Evolutionary conservation across 371 early-diverging fungal species (phyloP).

Genomic region (Lichtheimia ornata): DNA sequence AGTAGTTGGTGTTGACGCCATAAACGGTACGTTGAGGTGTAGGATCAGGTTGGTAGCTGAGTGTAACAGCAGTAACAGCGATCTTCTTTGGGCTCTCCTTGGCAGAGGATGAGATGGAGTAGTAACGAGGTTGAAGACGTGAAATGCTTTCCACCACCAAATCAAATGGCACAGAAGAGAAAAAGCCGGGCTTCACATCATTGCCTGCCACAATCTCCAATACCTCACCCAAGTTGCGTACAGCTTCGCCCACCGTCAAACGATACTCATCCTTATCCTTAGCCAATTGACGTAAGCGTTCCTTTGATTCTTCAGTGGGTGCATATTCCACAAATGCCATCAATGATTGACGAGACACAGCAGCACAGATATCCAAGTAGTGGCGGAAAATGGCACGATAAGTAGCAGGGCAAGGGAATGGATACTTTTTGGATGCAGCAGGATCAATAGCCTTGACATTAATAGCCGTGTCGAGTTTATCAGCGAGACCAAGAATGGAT

Average conservation of each 20-base stretch:
- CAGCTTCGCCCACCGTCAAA: constrained; percentile 60
- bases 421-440: constrained; percentile 69
- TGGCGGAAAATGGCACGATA: constrained; percentile 86
- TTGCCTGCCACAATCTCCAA: constrained; percentile 42
- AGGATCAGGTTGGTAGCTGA: constrained; percentile 72
- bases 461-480: constrained; percentile 67
- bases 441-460: constrained; percentile 67
- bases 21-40: constrained; percentile 59
- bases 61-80: constrained; percentile 85
- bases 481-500: constrained; percentile 60
- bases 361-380: constrained; percentile 86
- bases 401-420: constrained; percentile 88
- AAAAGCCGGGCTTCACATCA: constrained; percentile 24
- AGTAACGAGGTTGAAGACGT: constrained; percentile 89
- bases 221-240: constrained; percentile 70
- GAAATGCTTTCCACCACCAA: constrained; percentile 80
- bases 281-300: constrained; percentile 56
- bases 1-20: constrained; percentile 80
- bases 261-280: constrained; percentile 76
- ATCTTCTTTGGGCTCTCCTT: constrained; percentile 72
- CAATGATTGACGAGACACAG: constrained; percentile 66
- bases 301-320: constrained; percentile 58
- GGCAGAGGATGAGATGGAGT: constrained; percentile 93
- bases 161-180: constrained; percentile 66
- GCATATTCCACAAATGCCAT: constrained; percentile 62